Evolutionary conservation across 2,329 filamentous ascomycete genomes (phyloP).

Genomic region (Aureobasidium vineae): DNA sequence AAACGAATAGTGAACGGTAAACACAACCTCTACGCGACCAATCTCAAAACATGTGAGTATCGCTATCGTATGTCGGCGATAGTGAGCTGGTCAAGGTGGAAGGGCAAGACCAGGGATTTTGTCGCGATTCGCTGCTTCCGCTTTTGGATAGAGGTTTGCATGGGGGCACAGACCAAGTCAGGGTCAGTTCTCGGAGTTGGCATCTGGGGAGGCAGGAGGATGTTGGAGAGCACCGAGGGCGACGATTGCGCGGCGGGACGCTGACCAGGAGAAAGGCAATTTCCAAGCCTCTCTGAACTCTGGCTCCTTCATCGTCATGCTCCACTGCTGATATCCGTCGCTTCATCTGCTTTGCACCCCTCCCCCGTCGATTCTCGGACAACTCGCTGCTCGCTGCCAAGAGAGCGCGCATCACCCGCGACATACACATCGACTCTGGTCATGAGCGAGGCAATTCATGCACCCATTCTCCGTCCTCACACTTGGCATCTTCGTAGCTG

Average conservation of each 20-base stretch:
- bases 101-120: not conserved
- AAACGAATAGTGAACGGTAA: not conserved
- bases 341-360: not conserved
- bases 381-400: conserved; percentile 23
- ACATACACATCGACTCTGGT: conserved; percentile 21
- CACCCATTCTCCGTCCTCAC: conserved; percentile 97
- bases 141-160: conserved; percentile 19
- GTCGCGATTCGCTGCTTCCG: conserved; percentile 9
- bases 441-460: conserved; percentile 59
- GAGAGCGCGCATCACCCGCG: conserved; percentile 19
- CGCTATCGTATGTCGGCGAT: not conserved
- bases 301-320: not conserved
- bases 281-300: conserved; percentile 5
- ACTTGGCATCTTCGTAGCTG: conserved; percentile 97
- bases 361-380: not conserved
- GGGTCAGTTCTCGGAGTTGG: conserved; percentile 3
- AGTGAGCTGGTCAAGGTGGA: not conserved
- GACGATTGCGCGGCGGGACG: conserved; percentile 17
- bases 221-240: not conserved
- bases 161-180: conserved; percentile 10
- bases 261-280: conserved; percentile 22
- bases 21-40: not conserved
- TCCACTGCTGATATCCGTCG: not conserved
- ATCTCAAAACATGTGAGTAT: not conserved
- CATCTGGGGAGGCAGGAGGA: not conserved